Base-by-base conservation (phyloP, 1,139 yeast genomes). In the Saccharomyces hybrid region DNA sequence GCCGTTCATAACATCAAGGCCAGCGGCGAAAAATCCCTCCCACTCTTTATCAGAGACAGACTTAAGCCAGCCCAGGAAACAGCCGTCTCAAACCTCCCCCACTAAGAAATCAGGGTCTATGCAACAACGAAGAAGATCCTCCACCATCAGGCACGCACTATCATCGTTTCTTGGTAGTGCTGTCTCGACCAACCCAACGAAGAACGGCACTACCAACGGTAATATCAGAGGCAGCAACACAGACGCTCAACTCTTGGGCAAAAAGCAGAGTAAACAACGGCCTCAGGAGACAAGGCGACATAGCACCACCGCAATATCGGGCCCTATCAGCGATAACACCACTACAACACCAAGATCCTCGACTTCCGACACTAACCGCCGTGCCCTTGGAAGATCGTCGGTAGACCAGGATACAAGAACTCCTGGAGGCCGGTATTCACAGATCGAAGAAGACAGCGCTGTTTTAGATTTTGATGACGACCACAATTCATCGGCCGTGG, bases 71-170 rank as follows among this genome's bases (percentile, higher is more conserved):
- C 9, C 44, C 25, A 8, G 3, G 5, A 5, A 25, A 47, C 25
- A 47, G 26, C 14, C 20, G 13, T 26, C 8, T 25, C 31, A 16
- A 34, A 0, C 25, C 26, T 23, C 28, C 13, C 26, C 47, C 32
- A 31, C 20, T n/a, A 26, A n/a, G 16, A 25, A 31, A 49, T n/a
- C 47, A 31, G 44, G 44, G 44, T 16, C 44, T n/a, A 38, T 38
- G 44, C 44, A 38, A 20, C 44, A 16, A 38, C 23, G 60, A 41
- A 57, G 62, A 44, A 50, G 60, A 16, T 57, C 62, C 2, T 64
- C 65, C 13, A 56, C 66, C 4, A 58, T 65, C 23, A 65, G 61
- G 51, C 60, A 57, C 34, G 63, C 66, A 3, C 52, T 65, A 11
- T 59, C 66, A 4, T 61, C 64, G 7, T 54, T 65, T 23, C 54